A percentile compares a stretch with the other conserved stretches of the same genome.
These are phyloP conservation scores for Monilinia aucupariae DNA, from an alignment of 2,329 filamentous ascomycete species.

Conservation along the genomic window DNA sequence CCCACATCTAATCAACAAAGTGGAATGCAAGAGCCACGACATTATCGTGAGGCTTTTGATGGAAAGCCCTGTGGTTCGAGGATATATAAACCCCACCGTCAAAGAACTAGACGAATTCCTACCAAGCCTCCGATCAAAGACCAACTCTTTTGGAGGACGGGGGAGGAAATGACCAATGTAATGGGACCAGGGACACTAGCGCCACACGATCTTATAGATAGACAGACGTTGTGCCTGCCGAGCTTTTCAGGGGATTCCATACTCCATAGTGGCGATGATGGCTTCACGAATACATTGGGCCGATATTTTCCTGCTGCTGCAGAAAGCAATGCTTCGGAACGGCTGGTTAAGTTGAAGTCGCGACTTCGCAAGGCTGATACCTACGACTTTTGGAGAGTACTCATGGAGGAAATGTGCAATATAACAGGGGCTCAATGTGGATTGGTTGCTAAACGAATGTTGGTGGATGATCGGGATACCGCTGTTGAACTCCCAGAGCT, in stretches of 20 bases:
- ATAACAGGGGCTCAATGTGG: conserved; percentile 61
- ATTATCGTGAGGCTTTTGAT: conserved; percentile 19
- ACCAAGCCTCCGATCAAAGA: conserved; percentile 18
- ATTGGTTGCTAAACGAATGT: conserved; percentile 61
- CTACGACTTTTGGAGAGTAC: conserved; percentile 57
- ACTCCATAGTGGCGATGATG: conserved; percentile 30
- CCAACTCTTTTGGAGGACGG: conserved; percentile 14
- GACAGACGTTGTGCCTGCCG: conserved; percentile 32
- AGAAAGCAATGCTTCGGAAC: conserved; percentile 57
- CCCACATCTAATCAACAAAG: conserved; percentile 12
- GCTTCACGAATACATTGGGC: conserved; percentile 30
- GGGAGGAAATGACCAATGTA: conserved; percentile 21
- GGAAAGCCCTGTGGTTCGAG: conserved; percentile 24
- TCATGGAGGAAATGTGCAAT: conserved; percentile 59
- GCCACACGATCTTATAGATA: conserved; percentile 25
- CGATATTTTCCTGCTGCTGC: conserved; percentile 40
- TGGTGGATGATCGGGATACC: conserved; percentile 52
- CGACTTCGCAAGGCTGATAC: conserved; percentile 47
- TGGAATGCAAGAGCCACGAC: conserved; percentile 27
- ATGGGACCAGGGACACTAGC: conserved; percentile 14
- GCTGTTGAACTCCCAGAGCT: conserved; percentile 56
- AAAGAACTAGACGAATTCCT: conserved; percentile 24
- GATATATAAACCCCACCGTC: conserved; percentile 28
- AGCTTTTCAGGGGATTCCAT: conserved; percentile 27
- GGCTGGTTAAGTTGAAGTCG: conserved; percentile 54